Evolutionary conservation across 2,329 filamentous ascomycete genomes (phyloP), one percentile per base, ranked within the genome.

Genomic region (Monilinia vaccinii-corymbosi): DNA sequence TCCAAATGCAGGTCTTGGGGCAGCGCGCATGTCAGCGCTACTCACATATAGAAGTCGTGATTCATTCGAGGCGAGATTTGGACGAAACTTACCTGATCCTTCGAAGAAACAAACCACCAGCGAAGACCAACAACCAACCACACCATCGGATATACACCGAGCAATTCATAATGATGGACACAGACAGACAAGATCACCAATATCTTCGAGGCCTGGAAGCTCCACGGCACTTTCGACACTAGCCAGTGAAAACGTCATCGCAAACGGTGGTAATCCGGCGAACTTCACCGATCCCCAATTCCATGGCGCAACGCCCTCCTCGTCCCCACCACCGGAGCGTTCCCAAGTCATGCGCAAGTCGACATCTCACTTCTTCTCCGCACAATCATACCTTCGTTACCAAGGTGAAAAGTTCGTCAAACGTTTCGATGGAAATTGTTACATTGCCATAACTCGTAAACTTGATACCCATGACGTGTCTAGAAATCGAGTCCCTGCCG

Each of bases 381-480:
- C 94, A 0, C 94, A 99, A 73, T 97, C 92, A 0, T 99, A 99
- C 74, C 82, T 99, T 47, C 88, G 94, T 23, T 99, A 99, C 74
- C 94, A 99, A 75, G 93, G 91, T 60, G 83, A 87, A 68, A 99
- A 99, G 74, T 99, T 99, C 69, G 94, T 97, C 68, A 91, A 89
- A 73, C 88, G 94, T 11, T 99, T 97, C 73, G 94, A 99, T 74
- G 90, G 91, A 69, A 99, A 99, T 74, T 99, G 94, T 77, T 99
- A 99, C 77, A 97, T 99, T 67, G 92, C 94, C 66, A 97, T 99
- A 74, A 97, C 94, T 5, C 88, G 94, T 69, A 99, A 99, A 75
- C 83, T 99, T 18, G 94, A 99, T 72, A 97, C 94, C 0, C 94
- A 99, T 74, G 94, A 99, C 72, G 85, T 99, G 31, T 95, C 91